Percentiles rank a stretch among this genome's conserved stretches.
These are phyloP conservation scores for Gossypium bickii DNA, from an alignment of 345 rosid species.

Conservation along the genomic window DNA sequence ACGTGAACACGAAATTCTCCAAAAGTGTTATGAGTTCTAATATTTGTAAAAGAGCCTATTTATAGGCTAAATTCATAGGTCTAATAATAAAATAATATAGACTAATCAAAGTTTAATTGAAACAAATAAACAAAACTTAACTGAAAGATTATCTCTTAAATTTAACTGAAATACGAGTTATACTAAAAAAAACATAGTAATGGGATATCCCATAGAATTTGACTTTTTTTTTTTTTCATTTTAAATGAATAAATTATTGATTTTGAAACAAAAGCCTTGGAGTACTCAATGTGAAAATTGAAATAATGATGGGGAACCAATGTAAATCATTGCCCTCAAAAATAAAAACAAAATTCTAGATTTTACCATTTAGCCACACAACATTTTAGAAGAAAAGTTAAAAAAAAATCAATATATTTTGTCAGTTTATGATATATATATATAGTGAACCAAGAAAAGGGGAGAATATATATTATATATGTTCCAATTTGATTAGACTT, in stretches of 20 bases:
- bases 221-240: too few relatives aligned
- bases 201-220: too few relatives aligned
- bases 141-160: too few relatives aligned
- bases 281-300: not conserved
- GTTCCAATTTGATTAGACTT: constrained; percentile 3
- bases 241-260: not conserved
- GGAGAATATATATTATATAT: not conserved
- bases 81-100: too few relatives aligned
- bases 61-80: too few relatives aligned
- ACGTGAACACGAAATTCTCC: too few relatives aligned
- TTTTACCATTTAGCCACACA: not conserved
- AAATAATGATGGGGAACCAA: constrained; percentile 15
- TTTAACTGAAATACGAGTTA: too few relatives aligned
- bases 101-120: too few relatives aligned
- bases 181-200: too few relatives aligned
- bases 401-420: not conserved
- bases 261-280: not conserved
- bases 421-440: not conserved
- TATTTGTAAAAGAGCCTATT: too few relatives aligned
- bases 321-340: not conserved
- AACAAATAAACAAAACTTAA: too few relatives aligned
- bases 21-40: too few relatives aligned
- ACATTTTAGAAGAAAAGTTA: not conserved
- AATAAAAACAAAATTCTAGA: not conserved
- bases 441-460: not conserved